Base-by-base conservation (phyloP, 2,329 filamentous ascomycete species). In the Penicillium fuscoglaucum region DNA sequence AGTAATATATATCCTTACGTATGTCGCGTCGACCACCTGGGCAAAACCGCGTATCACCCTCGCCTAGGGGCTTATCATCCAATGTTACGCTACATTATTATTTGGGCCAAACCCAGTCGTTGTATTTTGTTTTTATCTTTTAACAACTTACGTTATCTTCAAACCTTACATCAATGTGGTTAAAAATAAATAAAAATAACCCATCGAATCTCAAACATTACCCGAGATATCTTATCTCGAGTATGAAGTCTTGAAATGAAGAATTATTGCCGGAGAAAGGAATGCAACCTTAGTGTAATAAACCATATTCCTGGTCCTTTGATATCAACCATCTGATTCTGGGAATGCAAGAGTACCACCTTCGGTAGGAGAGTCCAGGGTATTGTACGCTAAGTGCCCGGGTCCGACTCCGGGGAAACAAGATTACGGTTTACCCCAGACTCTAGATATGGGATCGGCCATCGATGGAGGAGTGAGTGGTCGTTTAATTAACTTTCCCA, bases 341-440 rank as follows among this genome's bases (percentile, higher is more conserved):
- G 33, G n/a, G 33, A 28, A 39, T n/a, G 19, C 15, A 17, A 28
- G 10, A 49, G 28, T 49, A 35, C 47, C 33, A 19, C 21, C 33
- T 28, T 49, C 33, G 33, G 47, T 39, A 39, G 47, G 47, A 24
- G 47, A 39, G 47, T 17, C 9, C 40, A 24, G n/a, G 21, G 19
- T n/a, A 37, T 13, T 37, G 9, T 12, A 37, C 33, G 15, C 47
- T 39, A 49, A n/a, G 3, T 4, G 4, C 33, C 31, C 31, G 9
- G 33, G 24, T n/a, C 31, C 47, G 33, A 49, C 47, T 49, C 33
- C 24, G 47, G 47, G 47, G 47, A 49, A 49, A 49, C 46, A 37
- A 39, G 21, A 49, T 49, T 39, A 37, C 33, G 6, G 19, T 37
- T 49, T 39, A 49, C 47, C 47, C 47, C 47, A 13, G 47, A 49